Conservation (phyloP, 2,329 filamentous ascomycete genomes). For the Epicoccum nigrum region DNA sequence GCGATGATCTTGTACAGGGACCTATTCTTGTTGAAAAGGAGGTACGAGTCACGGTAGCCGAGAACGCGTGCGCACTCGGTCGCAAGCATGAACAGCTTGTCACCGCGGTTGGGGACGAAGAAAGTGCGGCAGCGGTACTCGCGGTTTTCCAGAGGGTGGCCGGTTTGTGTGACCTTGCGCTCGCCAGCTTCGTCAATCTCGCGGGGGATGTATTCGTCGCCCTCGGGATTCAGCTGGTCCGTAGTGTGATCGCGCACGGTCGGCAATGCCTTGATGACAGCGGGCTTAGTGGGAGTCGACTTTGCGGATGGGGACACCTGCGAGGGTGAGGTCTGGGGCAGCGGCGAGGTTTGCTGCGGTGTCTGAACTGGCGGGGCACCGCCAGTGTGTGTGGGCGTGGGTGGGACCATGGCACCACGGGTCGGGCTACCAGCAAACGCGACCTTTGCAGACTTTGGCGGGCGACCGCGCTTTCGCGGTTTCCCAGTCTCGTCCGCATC, state of each 20-base stretch:
- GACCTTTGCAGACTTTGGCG: conserved; percentile 64
- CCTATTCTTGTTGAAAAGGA: conserved; percentile 97
- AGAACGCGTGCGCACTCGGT: conserved; percentile 95
- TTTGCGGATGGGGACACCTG: conserved; percentile 71
- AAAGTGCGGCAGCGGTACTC: conserved; percentile 95
- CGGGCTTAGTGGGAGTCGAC: conserved; percentile 76
- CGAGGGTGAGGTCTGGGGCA: conserved; percentile 59
- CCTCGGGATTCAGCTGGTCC: conserved; percentile 85
- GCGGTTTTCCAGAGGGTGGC: conserved; percentile 79
- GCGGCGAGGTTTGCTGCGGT: conserved; percentile 59
- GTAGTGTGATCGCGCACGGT: conserved; percentile 97
- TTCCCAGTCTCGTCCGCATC: conserved; percentile 41
- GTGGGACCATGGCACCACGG: conserved; percentile 58
- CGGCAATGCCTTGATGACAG: conserved; percentile 88
- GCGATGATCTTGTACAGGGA: conserved; percentile 98
- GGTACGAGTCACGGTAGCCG: conserved; percentile 95
- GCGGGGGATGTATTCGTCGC: conserved; percentile 92
- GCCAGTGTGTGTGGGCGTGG: conserved; percentile 58
- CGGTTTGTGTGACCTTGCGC: conserved; percentile 86
- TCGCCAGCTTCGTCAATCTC: conserved; percentile 93
- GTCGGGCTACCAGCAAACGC: conserved; percentile 60
- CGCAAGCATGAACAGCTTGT: conserved; percentile 97
- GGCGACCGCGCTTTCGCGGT: conserved; percentile 58
- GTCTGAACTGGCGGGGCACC: conserved; percentile 57
- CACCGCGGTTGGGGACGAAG: conserved; percentile 84